These are phyloP conservation scores for Dioscorea cayenensis DNA, from an alignment of 116 monocot species.

Conservation along the genomic window DNA sequence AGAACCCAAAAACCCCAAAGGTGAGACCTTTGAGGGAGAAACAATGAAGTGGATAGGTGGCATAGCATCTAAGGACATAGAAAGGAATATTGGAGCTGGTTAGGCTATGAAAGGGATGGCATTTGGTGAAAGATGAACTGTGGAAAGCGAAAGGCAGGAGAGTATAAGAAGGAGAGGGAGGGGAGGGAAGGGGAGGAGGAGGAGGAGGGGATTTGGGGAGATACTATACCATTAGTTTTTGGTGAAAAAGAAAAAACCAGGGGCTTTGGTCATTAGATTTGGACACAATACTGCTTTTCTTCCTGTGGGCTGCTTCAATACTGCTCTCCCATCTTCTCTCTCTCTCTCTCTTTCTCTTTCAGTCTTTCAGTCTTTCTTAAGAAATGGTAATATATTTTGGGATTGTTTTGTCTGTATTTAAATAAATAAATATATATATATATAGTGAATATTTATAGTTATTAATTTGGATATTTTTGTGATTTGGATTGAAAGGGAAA, in stretches of 20 bases:
- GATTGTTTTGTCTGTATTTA: too few relatives aligned
- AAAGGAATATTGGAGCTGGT: conserved; percentile 1
- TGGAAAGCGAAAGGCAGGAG: neutral
- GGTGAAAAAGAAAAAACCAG: conserved; percentile 29
- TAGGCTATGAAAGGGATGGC: neutral
- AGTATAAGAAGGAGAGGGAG: neutral
- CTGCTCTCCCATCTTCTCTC: neutral
- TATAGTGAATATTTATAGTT: too few relatives aligned
- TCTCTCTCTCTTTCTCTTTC: too few relatives aligned
- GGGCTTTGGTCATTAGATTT: conserved; percentile 14
- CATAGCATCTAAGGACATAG: neutral
- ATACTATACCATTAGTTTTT: too few relatives aligned
- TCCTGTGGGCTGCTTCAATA: conserved; percentile 34
- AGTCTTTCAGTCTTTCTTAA: too few relatives aligned
- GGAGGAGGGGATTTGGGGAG: neutral
- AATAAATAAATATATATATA: too few relatives aligned
- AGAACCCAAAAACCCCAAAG: neutral
- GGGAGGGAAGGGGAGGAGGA: neutral
- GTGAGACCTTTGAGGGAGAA: neutral
- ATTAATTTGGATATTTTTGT: too few relatives aligned
- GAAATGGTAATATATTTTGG: too few relatives aligned
- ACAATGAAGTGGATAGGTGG: neutral
- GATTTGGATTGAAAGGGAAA: too few relatives aligned
- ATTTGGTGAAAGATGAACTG: neutral
- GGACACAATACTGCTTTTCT: neutral